These are phyloP conservation scores for Litsea cubeba DNA, from an alignment of 164 flowering plant genomes.

Conservation along the genomic window DNA sequence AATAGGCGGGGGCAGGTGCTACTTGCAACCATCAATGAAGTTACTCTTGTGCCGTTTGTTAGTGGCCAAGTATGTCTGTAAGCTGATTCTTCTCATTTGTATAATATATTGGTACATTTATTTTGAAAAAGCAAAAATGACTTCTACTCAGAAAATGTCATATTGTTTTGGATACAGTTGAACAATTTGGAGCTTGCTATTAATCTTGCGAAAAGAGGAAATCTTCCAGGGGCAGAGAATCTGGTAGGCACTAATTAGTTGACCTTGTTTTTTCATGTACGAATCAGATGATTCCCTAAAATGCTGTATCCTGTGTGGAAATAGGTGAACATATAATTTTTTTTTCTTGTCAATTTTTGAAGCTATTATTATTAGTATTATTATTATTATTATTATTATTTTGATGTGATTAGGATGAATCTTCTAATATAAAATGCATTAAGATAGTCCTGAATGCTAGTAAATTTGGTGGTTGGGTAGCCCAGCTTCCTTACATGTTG, in stretches of 20 bases:
- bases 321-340: not conserved
- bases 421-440: not conserved
- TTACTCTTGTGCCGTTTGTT: constrained; percentile 88
- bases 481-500: not conserved
- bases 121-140: not conserved
- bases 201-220: constrained; percentile 28
- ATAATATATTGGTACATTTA: not conserved
- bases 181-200: constrained; percentile 65
- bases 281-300: not conserved
- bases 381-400: not conserved
- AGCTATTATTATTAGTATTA: not conserved
- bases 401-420: not conserved
- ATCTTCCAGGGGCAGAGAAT: constrained; percentile 68
- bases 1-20: constrained; percentile 96
- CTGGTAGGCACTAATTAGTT: constrained; percentile 40
- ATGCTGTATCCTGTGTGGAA: not conserved
- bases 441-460: not conserved
- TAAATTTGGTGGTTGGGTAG: not conserved
- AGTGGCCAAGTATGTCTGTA: constrained; percentile 76
- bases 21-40: constrained; percentile 93
- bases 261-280: not conserved
- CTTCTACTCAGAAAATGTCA: constrained; percentile 8
- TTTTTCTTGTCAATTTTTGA: not conserved
- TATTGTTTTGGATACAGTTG: constrained; percentile 37
- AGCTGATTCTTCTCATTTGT: not conserved